These are phyloP conservation scores for Colletotrichum lupini DNA, from an alignment of 2,329 filamentous ascomycete species.

Conservation along the genomic window DNA sequence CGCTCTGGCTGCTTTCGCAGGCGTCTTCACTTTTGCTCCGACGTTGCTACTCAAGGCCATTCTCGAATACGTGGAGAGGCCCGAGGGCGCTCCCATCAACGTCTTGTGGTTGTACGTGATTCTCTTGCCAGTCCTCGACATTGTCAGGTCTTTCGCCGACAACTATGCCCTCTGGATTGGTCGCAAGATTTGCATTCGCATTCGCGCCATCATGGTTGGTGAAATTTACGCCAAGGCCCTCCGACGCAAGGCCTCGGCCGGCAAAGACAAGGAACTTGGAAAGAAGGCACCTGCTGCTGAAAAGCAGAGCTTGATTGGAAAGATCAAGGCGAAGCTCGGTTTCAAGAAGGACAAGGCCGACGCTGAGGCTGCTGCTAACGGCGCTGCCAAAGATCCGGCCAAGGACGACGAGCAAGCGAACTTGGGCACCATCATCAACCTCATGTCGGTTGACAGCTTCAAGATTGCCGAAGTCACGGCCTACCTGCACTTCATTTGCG, in stretches of 20 bases:
- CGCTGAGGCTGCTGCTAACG: conserved; percentile 47
- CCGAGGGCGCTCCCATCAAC: conserved; percentile 78
- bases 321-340: conserved; percentile 67
- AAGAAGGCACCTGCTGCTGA: conserved; percentile 52
- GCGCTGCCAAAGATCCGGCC: conserved; percentile 48
- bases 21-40: conserved; percentile 88
- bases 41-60: conserved; percentile 93
- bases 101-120: conserved; percentile 97
- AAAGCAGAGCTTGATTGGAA: conserved; percentile 56
- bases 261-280: conserved; percentile 79
- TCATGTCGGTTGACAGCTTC: conserved; percentile 99
- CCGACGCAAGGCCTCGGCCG: conserved; percentile 86
- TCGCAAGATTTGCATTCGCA: conserved; percentile 90
- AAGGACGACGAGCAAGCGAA: conserved; percentile 81
- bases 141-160: conserved; percentile 83
- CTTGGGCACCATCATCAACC: conserved; percentile 97
- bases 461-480: conserved; percentile 96
- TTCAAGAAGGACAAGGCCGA: conserved; percentile 58
- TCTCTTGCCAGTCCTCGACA: conserved; percentile 84
- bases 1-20: conserved; percentile 81
- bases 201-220: conserved; percentile 94
- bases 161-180: conserved; percentile 93
- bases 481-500: conserved; percentile 96
- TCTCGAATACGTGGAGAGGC: conserved; percentile 91
- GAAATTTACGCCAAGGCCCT: conserved; percentile 98